phyloP scores from a whole-genome alignment of 345 rosid species.

The Barbarea vulgaris region DNA sequence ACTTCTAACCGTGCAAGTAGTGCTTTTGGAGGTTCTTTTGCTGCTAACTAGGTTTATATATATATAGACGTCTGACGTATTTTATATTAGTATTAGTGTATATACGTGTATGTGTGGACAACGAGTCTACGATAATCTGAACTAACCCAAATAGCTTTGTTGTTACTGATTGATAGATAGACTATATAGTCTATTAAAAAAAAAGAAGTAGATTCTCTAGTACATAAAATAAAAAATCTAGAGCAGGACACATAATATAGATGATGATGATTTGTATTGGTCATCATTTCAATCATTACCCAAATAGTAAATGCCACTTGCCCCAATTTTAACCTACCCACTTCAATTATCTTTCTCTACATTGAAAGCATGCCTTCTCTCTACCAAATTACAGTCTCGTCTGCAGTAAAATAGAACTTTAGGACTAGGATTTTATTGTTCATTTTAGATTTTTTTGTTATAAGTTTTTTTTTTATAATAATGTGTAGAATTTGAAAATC shows the following conservation, averaged over 20 bases:
- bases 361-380: constrained; percentile 13
- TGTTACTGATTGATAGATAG: constrained; percentile 3
- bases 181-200: neutral
- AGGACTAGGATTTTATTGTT: neutral
- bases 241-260: constrained; percentile 7
- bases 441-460: neutral
- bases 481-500: neutral
- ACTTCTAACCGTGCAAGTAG: neutral
- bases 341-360: constrained; percentile 19
- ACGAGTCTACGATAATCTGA: neutral
- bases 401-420: neutral
- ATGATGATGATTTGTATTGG: constrained; percentile 24
- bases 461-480: too few relatives aligned
- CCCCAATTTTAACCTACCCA: constrained; percentile 25
- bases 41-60: neutral
- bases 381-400: neutral
- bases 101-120: neutral
- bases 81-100: neutral
- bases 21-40: neutral
- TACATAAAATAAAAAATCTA: constrained; percentile 23
- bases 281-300: constrained; percentile 36
- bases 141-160: constrained; percentile 1
- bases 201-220: constrained; percentile 25
- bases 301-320: constrained; percentile 38
- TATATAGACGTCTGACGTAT: neutral